Evolutionary conservation across 2,329 filamentous ascomycete species (phyloP).

Genomic region (Dothiorella sarmentorum): DNA sequence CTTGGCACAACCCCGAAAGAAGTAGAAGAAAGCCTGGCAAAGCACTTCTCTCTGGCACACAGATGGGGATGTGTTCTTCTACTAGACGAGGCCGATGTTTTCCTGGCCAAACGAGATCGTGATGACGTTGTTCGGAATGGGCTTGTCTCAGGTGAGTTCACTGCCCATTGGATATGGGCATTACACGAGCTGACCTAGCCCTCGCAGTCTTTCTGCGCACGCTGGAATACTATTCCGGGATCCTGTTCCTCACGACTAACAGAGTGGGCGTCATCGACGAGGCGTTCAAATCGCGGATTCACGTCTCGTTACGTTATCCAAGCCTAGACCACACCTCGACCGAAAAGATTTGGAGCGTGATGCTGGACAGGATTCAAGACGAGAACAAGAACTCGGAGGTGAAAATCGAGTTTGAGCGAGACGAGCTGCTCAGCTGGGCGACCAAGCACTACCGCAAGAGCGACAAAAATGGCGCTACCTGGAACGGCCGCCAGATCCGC

Average conservation of each 20-base stretch:
- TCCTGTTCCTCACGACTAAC: constrained; percentile 35
- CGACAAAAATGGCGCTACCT: neutral
- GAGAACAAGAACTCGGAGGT: neutral
- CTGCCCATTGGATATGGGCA: neutral
- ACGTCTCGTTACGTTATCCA: constrained; percentile 16
- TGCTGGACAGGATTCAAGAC: neutral
- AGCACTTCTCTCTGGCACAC: constrained; percentile 18
- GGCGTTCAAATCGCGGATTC: constrained; percentile 12
- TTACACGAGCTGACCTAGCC: neutral
- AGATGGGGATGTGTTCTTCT: constrained; percentile 13
- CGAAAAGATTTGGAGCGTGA: neutral
- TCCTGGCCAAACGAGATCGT: constrained; percentile 47
- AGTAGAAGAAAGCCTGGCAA: constrained; percentile 19
- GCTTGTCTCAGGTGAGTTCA: neutral
- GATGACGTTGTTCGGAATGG: constrained; percentile 43
- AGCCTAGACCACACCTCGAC: neutral
- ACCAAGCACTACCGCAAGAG: neutral
- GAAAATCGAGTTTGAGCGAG: constrained; percentile 8
- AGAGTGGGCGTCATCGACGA: constrained; percentile 30
- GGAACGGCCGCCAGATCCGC: constrained; percentile 23
- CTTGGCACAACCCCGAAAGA: constrained; percentile 18
- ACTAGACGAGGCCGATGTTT: constrained; percentile 45
- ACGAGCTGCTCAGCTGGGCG: neutral
- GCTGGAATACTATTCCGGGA: constrained; percentile 22
- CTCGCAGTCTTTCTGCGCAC: constrained; percentile 17